Evolutionary conservation across 495 filamentous ascomycete genomes (phyloP).

Genomic region (Penicillium cataractarum): DNA sequence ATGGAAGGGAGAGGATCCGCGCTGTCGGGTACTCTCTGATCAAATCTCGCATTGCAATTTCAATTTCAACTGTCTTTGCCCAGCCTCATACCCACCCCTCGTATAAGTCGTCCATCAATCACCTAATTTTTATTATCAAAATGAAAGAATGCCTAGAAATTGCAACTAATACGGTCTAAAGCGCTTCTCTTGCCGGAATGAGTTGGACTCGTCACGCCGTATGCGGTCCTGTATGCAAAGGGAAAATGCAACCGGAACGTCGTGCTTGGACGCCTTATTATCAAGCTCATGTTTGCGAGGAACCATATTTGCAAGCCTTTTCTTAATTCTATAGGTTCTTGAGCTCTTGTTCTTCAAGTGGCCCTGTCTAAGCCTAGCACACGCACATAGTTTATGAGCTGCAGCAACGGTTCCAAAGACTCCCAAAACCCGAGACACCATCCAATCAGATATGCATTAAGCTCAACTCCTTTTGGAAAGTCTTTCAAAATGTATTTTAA

Average conservation of each 20-base stretch:
- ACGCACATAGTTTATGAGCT: not conserved
- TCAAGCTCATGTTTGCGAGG: constrained; percentile 5
- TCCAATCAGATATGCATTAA: not conserved
- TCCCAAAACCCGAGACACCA: too few species aligned
- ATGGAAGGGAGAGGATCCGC: constrained; percentile 1
- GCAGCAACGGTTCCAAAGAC: too few species aligned
- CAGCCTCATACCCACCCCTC: constrained; percentile 1
- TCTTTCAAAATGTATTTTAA: not conserved
- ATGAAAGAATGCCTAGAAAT: not conserved
- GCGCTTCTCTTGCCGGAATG: not conserved
- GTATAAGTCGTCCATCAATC: constrained; percentile 1
- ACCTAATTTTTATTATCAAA: not conserved
- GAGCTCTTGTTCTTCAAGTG: not conserved
- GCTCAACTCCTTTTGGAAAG: not conserved
- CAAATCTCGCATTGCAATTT: constrained; percentile 1
- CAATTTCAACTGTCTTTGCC: not conserved
- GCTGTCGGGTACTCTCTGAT: constrained; percentile 1
- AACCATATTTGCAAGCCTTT: not conserved
- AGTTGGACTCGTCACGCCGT: not conserved
- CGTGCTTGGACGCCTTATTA: not conserved
- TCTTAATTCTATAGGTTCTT: not conserved
- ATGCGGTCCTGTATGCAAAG: not conserved
- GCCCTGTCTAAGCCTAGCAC: not conserved
- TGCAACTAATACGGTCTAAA: not conserved
- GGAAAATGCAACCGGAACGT: not conserved